Evolutionary conservation across 2,329 filamentous ascomycete genomes (phyloP).

Genomic region (Corinectria fuckeliana): DNA sequence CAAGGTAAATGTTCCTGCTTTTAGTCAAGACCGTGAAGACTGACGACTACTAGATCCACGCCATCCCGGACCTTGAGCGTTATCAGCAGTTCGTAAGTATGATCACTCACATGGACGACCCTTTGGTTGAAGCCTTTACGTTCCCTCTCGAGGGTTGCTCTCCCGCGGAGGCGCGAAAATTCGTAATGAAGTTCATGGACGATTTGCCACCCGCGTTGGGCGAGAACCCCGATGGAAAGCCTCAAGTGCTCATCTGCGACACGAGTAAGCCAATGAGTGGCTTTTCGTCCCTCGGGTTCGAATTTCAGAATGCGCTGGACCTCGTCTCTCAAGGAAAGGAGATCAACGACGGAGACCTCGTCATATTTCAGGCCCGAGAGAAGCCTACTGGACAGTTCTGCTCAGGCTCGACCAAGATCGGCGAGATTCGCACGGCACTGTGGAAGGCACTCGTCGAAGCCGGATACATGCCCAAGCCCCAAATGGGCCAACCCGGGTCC

Average conservation of each 20-base stretch:
- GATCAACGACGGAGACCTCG: slow-evolving; percentile 69
- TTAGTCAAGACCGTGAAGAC: not conserved
- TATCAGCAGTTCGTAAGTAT: slow-evolving; percentile 73
- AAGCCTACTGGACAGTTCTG: slow-evolving; percentile 62
- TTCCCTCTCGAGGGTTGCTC: slow-evolving; percentile 64
- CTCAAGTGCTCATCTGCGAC: slow-evolving; percentile 80
- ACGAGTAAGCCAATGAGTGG: slow-evolving; percentile 76
- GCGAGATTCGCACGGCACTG: slow-evolving; percentile 73
- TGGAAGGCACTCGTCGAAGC: slow-evolving; percentile 73
- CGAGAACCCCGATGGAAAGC: slow-evolving; percentile 76
- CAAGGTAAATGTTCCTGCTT: slow-evolving; percentile 51
- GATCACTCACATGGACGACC: slow-evolving; percentile 72
- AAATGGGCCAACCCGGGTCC: slow-evolving; percentile 45
- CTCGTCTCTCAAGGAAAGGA: slow-evolving; percentile 49
- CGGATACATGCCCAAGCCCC: slow-evolving; percentile 57
- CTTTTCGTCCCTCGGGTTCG: slow-evolving; percentile 73
- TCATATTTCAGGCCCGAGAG: slow-evolving; percentile 81
- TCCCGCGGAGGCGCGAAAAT: slow-evolving; percentile 60
- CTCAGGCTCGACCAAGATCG: slow-evolving; percentile 71
- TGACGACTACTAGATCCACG: slow-evolving; percentile 59
- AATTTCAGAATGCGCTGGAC: slow-evolving; percentile 65
- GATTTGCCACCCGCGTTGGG: slow-evolving; percentile 64
- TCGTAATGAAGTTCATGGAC: slow-evolving; percentile 76
- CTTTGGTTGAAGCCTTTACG: slow-evolving; percentile 77
- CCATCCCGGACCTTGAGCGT: slow-evolving; percentile 63